These are phyloP conservation scores for Fraxinus quadrangulata DNA, from an alignment of 257 asterid species.

Conservation along the genomic window DNA sequence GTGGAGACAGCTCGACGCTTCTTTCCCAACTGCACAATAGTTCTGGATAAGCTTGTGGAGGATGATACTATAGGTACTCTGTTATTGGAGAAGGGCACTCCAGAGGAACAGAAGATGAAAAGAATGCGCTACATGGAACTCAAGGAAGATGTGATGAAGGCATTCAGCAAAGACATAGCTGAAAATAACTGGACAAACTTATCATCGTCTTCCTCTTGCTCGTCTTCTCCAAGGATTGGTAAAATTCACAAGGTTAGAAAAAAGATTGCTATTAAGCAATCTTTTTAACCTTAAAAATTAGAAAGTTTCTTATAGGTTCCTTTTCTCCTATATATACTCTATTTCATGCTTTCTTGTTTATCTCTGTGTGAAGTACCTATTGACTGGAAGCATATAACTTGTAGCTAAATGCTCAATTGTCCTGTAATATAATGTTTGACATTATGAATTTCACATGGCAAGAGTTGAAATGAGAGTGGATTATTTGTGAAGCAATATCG, in stretches of 20 bases:
- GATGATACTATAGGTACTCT: conserved; percentile 62
- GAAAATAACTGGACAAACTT: conserved; percentile 43
- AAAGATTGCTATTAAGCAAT: neutral
- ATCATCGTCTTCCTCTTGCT: conserved; percentile 51
- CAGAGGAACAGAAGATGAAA: conserved; percentile 67
- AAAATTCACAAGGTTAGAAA: conserved; percentile 43
- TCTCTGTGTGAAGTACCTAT: neutral
- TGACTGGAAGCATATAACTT: neutral
- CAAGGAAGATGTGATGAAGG: conserved; percentile 73
- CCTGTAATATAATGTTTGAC: neutral
- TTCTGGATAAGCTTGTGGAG: conserved; percentile 70
- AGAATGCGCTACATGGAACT: conserved; percentile 68
- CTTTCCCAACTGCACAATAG: conserved; percentile 74
- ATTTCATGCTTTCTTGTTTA: neutral
- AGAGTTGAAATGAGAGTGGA: neutral
- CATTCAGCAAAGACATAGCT: conserved; percentile 74
- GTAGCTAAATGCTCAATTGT: conserved; percentile 1
- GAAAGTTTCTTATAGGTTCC: neutral
- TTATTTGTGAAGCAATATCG: neutral
- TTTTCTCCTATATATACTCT: neutral
- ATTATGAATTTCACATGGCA: neutral
- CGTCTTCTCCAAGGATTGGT: conserved; percentile 48
- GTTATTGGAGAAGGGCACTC: conserved; percentile 60
- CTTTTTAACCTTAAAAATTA: neutral
- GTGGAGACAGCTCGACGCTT: conserved; percentile 58